A percentile compares a stretch with the other conserved stretches of the same genome.
phyloP scores from a whole-genome alignment of 2,329 filamentous ascomycete genomes.

The Cytospora paraplurivora region DNA sequence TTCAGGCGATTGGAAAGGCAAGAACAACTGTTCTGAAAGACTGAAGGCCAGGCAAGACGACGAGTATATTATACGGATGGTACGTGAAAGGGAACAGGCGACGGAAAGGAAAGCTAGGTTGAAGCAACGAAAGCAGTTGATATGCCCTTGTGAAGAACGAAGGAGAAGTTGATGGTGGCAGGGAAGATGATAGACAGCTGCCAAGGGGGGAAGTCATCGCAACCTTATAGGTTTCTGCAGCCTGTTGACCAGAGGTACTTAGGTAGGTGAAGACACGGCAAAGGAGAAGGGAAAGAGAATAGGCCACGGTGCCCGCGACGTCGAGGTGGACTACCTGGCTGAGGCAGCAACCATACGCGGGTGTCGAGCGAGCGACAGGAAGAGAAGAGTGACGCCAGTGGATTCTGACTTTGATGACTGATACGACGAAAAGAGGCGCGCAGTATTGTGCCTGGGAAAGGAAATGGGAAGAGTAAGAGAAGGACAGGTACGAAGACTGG shows the following conservation, averaged over 20 bases:
- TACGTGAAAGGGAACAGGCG: constrained; percentile 23
- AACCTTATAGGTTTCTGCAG: constrained; percentile 56
- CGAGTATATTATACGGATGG: constrained; percentile 24
- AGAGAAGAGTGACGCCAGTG: constrained; percentile 22
- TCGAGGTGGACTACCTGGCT: constrained; percentile 23
- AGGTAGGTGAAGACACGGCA: constrained; percentile 32
- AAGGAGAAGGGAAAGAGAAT: constrained; percentile 21
- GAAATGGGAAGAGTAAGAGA: constrained; percentile 2
- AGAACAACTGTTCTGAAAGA: constrained; percentile 16
- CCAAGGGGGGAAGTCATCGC: constrained; percentile 47
- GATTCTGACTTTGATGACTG: constrained; percentile 30
- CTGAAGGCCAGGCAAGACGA: constrained; percentile 21
- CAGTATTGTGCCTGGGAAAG: constrained; percentile 23
- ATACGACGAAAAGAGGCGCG: constrained; percentile 25
- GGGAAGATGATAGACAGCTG: constrained; percentile 23
- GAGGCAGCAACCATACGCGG: constrained; percentile 26
- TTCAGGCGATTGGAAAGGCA: constrained; percentile 20
- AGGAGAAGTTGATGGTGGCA: constrained; percentile 35
- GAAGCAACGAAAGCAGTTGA: constrained; percentile 29
- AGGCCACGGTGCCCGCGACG: constrained; percentile 23
- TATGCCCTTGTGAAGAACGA: constrained; percentile 27
- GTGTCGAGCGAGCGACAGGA: constrained; percentile 10
- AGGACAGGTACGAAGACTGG: background rate
- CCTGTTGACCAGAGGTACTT: constrained; percentile 37
- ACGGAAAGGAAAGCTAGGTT: constrained; percentile 31